These are phyloP conservation scores for Exophiala calicioides DNA, from an alignment of 2,329 filamentous ascomycete species.

Conservation along the genomic window DNA sequence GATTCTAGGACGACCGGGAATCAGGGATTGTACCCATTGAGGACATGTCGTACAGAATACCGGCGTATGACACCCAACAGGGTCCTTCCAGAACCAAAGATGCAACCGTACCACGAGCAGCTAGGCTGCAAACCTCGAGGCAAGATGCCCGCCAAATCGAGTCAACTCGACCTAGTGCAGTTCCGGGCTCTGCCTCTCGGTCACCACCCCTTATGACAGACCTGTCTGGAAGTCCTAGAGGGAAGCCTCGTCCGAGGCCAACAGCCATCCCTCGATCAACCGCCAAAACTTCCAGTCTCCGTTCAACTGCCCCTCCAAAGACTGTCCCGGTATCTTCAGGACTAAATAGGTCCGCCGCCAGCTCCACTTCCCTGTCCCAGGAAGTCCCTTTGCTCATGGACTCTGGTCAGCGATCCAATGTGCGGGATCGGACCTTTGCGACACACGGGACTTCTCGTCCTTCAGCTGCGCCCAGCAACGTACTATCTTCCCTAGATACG, in stretches of 20 bases:
- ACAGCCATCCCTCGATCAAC: slow-evolving; percentile 14
- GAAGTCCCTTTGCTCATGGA: slow-evolving; percentile 25
- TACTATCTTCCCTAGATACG: slow-evolving; percentile 19
- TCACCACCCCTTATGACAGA: slow-evolving; percentile 9
- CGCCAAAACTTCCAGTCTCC: slow-evolving; percentile 5
- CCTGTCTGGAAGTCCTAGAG: slow-evolving; percentile 1
- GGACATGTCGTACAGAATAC: slow-evolving; percentile 26
- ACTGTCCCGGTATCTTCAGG: not conserved
- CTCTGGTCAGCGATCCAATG: not conserved
- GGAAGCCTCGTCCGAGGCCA: slow-evolving; percentile 11
- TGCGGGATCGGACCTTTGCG: not conserved
- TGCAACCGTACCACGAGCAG: slow-evolving; percentile 25
- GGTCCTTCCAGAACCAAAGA: slow-evolving; percentile 22
- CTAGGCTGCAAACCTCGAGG: slow-evolving; percentile 8
- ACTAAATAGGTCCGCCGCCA: slow-evolving; percentile 1
- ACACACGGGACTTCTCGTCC: slow-evolving; percentile 5
- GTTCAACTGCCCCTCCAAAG: slow-evolving; percentile 3
- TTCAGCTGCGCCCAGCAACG: slow-evolving; percentile 1
- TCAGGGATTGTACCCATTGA: slow-evolving; percentile 3
- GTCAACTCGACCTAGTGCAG: not conserved
- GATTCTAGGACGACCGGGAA: slow-evolving; percentile 15
- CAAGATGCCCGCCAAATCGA: slow-evolving; percentile 11
- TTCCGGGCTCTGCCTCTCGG: slow-evolving; percentile 5
- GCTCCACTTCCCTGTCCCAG: slow-evolving; percentile 13
- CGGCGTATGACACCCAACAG: slow-evolving; percentile 21